phyloP scores from a whole-genome alignment of 176 grass and related monocot genomes.

The Themeda triandra region DNA sequence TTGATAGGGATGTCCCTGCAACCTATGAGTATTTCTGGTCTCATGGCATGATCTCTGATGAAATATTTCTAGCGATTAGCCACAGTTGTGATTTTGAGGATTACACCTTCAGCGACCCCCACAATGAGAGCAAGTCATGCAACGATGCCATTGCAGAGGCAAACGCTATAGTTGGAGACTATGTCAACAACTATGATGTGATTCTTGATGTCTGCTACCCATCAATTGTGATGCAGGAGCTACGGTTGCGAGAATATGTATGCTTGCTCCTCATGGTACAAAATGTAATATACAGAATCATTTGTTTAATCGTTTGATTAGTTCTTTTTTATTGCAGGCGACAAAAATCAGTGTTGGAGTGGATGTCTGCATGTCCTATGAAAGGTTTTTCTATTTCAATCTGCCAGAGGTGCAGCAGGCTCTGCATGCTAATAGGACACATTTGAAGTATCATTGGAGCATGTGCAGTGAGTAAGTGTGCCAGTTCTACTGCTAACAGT shows the following conservation, averaged over 20 bases:
- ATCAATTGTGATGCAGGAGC: constrained; percentile 84
- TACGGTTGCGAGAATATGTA: constrained; percentile 93
- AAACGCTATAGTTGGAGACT: constrained; percentile 71
- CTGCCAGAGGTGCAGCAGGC: constrained; percentile 90
- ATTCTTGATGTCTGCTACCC: constrained; percentile 97
- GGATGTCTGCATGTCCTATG: constrained; percentile 91
- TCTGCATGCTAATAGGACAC: constrained; percentile 90
- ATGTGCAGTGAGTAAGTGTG: constrained; percentile 93
- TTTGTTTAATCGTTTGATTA: constrained; percentile 6
- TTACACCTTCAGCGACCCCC: constrained; percentile 56
- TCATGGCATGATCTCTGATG: constrained; percentile 97
- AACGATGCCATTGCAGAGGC: constrained; percentile 71
- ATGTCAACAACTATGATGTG: constrained; percentile 85
- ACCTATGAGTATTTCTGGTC: constrained; percentile 98
- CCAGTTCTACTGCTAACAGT: not conserved
- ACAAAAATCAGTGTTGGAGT: constrained; percentile 84
- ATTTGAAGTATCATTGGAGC: constrained; percentile 76
- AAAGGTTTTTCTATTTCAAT: constrained; percentile 91
- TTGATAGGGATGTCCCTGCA: constrained; percentile 84
- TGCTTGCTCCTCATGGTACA: constrained; percentile 4
- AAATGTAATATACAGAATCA: not conserved
- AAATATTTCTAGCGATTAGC: constrained; percentile 80
- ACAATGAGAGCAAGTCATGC: constrained; percentile 82
- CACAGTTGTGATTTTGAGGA: constrained; percentile 86
- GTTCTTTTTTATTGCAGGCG: constrained; percentile 29